Base-by-base conservation (phyloP, 164 flowering plant genomes). In the Echeveria elegans region DNA sequence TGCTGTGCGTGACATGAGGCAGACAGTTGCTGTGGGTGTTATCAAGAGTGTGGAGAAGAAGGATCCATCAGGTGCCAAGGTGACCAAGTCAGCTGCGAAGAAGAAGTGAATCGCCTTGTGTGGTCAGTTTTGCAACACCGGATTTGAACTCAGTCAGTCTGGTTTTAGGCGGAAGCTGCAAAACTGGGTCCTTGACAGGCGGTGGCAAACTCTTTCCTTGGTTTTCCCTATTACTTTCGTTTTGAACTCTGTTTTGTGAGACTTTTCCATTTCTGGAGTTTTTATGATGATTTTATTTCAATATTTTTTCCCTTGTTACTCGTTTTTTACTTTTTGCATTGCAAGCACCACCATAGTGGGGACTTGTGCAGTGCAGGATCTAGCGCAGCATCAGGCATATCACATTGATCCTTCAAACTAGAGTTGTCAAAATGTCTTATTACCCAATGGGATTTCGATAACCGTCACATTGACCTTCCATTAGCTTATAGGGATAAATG, bases 61-160 rank as follows among this genome's bases (percentile, higher is more conserved):
- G 36, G 65, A 36, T 62, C 40, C 37, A 18, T 2, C 62, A 40
- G 70, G 66, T 45, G 72, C 68, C 79, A 85, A 83, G 72, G 77
- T 48, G 68, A 74, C 34, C 79, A 82, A 75, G 77, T 63, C 9
- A 37, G 83, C 78, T 75, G 76, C 56, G 4, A 53, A 53, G 60
- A 53, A 53, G 60, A 53, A 53, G 60, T 53, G 60, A 53, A 53
- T 53, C 31, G 15, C 24, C 10, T 0, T 2, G 15, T 26, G 10
- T 53, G 60, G 31, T 3, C 18, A 1, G 60, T 53, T 52, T 52
- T 52, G 59, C 59, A 23, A 5, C 29, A 52, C 10, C 23, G 19
- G 52, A 47, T 18, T 18, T 18, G 23, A n/a, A 47, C 3, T 12
- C 4, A 10, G 48, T 15, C 18, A 10, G 5, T 48, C 7, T 23